phyloP scores from a whole-genome alignment of 331 rosid genomes.

The Dryas integrifolia region DNA sequence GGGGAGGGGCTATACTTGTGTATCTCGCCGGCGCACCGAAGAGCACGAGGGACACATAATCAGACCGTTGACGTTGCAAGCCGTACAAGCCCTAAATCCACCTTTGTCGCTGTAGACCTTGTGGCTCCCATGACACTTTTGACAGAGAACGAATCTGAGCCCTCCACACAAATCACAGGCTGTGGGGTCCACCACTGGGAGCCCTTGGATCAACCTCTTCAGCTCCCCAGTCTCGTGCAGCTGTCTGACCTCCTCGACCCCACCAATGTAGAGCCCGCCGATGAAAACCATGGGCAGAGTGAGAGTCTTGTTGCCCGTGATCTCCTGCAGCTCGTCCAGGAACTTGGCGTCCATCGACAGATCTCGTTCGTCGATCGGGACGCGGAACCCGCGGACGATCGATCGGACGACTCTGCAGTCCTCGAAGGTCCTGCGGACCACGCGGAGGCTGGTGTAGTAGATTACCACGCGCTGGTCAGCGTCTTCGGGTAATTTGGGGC shows the following conservation, averaged over 20 bases:
- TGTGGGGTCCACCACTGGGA: conserved; percentile 40
- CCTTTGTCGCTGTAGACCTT: conserved; percentile 48
- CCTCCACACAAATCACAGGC: conserved; percentile 67
- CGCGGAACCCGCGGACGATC: conserved; percentile 55
- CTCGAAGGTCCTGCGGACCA: conserved; percentile 74
- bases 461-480: conserved; percentile 48
- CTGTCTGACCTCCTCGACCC: conserved; percentile 54
- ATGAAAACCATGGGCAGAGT: conserved; percentile 68
- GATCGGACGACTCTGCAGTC: conserved; percentile 62
- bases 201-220: conserved; percentile 43
- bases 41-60: conserved; percentile 63
- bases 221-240: conserved; percentile 65
- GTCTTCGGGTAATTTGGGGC: conserved; percentile 23
- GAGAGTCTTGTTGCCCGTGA: conserved; percentile 36
- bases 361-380: conserved; percentile 76
- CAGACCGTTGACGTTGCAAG: conserved; percentile 67
- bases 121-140: conserved; percentile 73
- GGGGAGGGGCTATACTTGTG: conserved; percentile 20
- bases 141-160: conserved; percentile 61
- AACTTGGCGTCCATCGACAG: conserved; percentile 61
- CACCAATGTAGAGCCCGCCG: conserved; percentile 58
- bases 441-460: conserved; percentile 75
- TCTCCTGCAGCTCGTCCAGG: conserved; percentile 50
- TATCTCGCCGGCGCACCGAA: conserved; percentile 29
- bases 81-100: conserved; percentile 50